These are phyloP conservation scores for Juglanconis oblonga DNA, from an alignment of 2,329 filamentous ascomycete species.

Conservation along the genomic window DNA sequence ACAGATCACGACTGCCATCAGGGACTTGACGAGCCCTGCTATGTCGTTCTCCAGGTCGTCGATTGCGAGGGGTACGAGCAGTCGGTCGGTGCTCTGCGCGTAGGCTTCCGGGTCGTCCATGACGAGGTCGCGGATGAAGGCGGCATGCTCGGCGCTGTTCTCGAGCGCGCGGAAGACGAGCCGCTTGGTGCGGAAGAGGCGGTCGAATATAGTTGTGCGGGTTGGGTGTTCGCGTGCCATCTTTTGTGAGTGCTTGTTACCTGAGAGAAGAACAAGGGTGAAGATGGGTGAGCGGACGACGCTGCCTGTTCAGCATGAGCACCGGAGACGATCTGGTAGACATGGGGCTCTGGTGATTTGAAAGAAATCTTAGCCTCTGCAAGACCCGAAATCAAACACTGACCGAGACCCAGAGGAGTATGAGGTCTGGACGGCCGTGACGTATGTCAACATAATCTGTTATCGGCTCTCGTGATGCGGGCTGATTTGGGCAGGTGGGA, in stretches of 20 bases:
- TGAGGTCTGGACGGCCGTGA: background rate
- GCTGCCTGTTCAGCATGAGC: background rate
- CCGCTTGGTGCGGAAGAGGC: conserved; percentile 10
- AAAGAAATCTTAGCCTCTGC: background rate
- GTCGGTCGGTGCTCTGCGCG: conserved; percentile 5
- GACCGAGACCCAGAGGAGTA: background rate
- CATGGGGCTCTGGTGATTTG: background rate
- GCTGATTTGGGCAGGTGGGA: conserved; percentile 10
- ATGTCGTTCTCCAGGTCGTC: conserved; percentile 11
- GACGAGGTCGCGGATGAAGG: conserved; percentile 10
- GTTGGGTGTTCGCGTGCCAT: conserved; percentile 6
- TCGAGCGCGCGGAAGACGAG: conserved; percentile 15
- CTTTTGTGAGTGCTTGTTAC: background rate
- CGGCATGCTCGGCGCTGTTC: conserved; percentile 12
- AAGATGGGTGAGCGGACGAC: background rate
- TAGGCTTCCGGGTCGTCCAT: conserved; percentile 12
- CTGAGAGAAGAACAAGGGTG: background rate
- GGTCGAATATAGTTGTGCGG: conserved; percentile 1
- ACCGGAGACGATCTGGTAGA: background rate
- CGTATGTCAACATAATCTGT: background rate
- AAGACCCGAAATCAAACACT: background rate
- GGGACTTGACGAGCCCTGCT: background rate
- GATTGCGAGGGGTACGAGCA: conserved; percentile 7
- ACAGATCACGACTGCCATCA: conserved; percentile 14
- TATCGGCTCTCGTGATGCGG: conserved; percentile 4